Percentiles rank a stretch among this genome's conserved stretches.
Conservation (phyloP, 306 rosid species). For the Gastrolobium villosum region DNA sequence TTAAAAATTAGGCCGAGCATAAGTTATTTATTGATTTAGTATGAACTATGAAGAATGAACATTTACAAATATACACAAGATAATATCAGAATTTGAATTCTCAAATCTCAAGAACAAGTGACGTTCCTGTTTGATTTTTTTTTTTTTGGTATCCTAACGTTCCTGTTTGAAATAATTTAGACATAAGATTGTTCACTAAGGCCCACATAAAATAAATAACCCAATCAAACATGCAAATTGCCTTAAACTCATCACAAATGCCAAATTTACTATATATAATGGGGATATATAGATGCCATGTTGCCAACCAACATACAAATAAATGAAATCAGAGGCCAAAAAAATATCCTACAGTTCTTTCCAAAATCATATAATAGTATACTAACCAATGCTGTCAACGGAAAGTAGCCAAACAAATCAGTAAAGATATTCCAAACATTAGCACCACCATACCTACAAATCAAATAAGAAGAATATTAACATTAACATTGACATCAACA, state of each 20-base stretch:
- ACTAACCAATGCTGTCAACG: constrained; percentile 97
- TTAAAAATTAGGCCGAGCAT: too few relatives aligned
- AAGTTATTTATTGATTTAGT: too few relatives aligned
- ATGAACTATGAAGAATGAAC: too few relatives aligned
- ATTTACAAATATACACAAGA: background rate
- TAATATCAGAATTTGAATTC: background rate
- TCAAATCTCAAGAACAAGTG: background rate
- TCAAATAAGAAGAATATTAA: constrained; percentile 38
- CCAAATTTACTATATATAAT: background rate
- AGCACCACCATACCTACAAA: constrained; percentile 94
- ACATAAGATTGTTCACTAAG: background rate
- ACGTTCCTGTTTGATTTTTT: background rate
- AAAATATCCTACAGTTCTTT: constrained; percentile 8
- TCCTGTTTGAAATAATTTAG: too few relatives aligned
- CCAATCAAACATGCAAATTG: background rate
- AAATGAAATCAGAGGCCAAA: constrained; percentile 22
- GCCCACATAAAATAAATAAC: background rate
- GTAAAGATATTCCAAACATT: constrained; percentile 97
- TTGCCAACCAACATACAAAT: constrained; percentile 10
- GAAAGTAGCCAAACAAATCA: constrained; percentile 95
- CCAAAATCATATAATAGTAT: constrained; percentile 1
- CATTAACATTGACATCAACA: too few relatives aligned
- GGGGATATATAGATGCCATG: too few relatives aligned
- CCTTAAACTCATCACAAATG: background rate
- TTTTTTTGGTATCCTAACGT: background rate